Conservation (phyloP, 345 rosid species). For the Arabidopsis suecica region DNA sequence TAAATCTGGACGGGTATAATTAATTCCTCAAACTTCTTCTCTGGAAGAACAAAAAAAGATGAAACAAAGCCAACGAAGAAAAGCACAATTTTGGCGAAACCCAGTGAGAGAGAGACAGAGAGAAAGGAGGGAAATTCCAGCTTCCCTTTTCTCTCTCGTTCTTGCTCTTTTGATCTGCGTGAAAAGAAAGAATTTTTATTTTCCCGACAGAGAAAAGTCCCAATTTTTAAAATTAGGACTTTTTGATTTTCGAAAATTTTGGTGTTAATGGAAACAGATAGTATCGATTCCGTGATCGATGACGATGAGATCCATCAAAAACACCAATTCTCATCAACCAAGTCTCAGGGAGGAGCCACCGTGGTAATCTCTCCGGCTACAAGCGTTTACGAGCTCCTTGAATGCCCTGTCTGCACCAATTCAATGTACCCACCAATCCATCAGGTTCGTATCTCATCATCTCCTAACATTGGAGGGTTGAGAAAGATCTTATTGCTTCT, state of each 20-base stretch:
- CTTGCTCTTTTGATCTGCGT: background rate
- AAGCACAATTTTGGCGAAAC: constrained; percentile 46
- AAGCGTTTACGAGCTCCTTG: constrained; percentile 82
- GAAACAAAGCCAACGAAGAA: constrained; percentile 47
- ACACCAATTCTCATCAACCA: background rate
- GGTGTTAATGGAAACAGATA: background rate
- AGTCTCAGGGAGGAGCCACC: constrained; percentile 2
- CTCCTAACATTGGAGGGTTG: background rate
- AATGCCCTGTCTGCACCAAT: constrained; percentile 92
- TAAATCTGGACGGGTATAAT: background rate
- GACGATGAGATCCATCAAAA: background rate
- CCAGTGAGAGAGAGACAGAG: background rate
- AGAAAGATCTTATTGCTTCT: background rate
- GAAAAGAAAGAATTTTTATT: background rate
- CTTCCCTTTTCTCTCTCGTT: background rate
- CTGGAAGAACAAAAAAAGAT: background rate
- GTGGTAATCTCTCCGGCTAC: background rate
- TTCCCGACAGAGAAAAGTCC: background rate
- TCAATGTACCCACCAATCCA: constrained; percentile 96
- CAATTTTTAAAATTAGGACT: background rate
- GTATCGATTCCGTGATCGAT: background rate
- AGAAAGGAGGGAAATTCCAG: constrained; percentile 31
- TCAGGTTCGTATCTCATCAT: constrained; percentile 56
- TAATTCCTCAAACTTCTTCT: background rate
- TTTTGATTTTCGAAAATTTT: background rate